Evolutionary conservation across 768 basidiomycete genomes (phyloP), one percentile per base, ranked within the genome.

Genomic region (Suillus spraguei): DNA sequence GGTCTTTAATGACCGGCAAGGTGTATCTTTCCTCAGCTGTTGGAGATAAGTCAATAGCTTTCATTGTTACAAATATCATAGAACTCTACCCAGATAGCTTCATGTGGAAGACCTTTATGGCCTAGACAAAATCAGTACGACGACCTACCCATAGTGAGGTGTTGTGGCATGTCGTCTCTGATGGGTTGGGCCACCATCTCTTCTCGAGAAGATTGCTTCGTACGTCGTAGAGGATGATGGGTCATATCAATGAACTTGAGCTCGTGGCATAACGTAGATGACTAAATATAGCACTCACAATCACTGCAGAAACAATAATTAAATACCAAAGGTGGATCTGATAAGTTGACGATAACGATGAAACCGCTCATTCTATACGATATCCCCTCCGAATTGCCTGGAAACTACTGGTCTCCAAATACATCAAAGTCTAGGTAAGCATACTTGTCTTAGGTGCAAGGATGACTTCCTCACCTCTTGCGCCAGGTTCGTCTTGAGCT

Each of bases 11-110:
- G 39, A 78, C 75, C 1, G 85, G 84, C 5, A 82, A 67, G 3
- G 80, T 82, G 72, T 84, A 85, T 3, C 22, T 8, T 36, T 11
- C 39, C 13, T 32, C 36, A 35, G 28, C 39, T 10, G 52, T 60
- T 14, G 61, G 61, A 20, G 36, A 36, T 28, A 41, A 41, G 8
- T 41, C 61, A 5, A 62, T 22, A 35, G 16, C 5, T 54, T 58
- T 58, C 60, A 61, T 54, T 10, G 39, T 38, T 0, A 64, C 33
- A 38, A 61, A 86, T 79, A 62, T 85, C 81, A 22, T 78, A 79
- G 64, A 80, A 83, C 63, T 85, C 83, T 55, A 86, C 70, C 80
- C 81, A 84, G 53, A 78, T 75, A 9, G 83, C 83, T 64, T 75
- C 78, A 71, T 81, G 80, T 1, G 78, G 68, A 22, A 80, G 52